These are phyloP conservation scores for Kazachstania taianensis DNA, from an alignment of 805 yeast species.

Conservation along the genomic window DNA sequence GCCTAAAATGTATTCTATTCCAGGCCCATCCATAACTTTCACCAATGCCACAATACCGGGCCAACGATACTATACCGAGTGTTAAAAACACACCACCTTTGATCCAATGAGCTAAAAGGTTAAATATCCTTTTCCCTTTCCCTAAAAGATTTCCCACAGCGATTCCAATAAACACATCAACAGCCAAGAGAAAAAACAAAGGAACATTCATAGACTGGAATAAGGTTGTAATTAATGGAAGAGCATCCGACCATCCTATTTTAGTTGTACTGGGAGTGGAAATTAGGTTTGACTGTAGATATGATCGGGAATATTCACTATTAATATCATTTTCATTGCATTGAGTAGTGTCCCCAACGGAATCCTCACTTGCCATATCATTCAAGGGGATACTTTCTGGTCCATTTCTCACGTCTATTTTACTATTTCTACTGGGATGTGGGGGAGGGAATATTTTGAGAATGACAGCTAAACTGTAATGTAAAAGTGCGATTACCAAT, in stretches of 20 bases:
- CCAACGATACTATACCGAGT: conserved; percentile 69
- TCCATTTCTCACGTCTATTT: conserved; percentile 14
- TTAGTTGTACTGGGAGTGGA: background rate
- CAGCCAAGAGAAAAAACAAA: conserved; percentile 47
- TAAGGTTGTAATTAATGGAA: conserved; percentile 9
- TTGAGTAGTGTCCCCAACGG: background rate
- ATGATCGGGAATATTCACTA: background rate
- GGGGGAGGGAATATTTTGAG: conserved; percentile 30
- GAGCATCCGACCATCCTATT: background rate
- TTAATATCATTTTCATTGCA: background rate
- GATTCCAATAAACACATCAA: conserved; percentile 42
- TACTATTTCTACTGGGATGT: conserved; percentile 4
- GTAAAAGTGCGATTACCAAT: conserved; percentile 42
- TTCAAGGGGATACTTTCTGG: conserved; percentile 4
- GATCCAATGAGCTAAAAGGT: conserved; percentile 86
- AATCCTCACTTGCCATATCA: background rate
- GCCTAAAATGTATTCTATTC: conserved; percentile 43
- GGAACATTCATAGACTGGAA: conserved; percentile 46
- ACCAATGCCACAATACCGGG: conserved; percentile 81
- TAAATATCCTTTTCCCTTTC: conserved; percentile 55
- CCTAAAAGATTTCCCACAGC: conserved; percentile 68
- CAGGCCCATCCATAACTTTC: conserved; percentile 78
- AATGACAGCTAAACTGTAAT: conserved; percentile 46
- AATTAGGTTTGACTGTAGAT: background rate
- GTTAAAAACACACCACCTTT: conserved; percentile 85